Evolutionary conservation across 345 rosid genomes (phyloP).

Genomic region (Corchorus olitorius): DNA sequence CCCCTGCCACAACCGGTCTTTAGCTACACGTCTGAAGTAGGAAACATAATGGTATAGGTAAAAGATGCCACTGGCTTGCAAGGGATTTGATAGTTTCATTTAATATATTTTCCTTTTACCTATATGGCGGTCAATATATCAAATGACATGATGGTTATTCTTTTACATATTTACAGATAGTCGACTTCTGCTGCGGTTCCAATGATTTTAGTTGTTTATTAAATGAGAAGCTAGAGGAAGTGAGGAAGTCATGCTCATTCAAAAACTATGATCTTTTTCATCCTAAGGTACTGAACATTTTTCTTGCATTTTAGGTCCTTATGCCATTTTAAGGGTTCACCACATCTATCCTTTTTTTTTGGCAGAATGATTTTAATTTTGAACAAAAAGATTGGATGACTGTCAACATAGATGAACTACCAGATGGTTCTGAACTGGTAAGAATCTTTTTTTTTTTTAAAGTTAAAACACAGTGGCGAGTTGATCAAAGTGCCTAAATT

Average conservation of each 20-base stretch:
- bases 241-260: slow-evolving; percentile 47
- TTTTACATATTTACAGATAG: slow-evolving; percentile 35
- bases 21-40: background rate
- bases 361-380: slow-evolving; percentile 67
- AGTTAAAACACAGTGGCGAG: background rate
- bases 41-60: background rate
- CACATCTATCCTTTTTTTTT: background rate
- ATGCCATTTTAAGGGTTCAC: background rate
- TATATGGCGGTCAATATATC: background rate
- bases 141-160: background rate
- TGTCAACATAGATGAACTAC: slow-evolving; percentile 50
- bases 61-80: slow-evolving; percentile 9
- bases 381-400: slow-evolving; percentile 72
- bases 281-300: slow-evolving; percentile 41
- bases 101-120: background rate
- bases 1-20: background rate
- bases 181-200: slow-evolving; percentile 66
- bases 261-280: slow-evolving; percentile 57
- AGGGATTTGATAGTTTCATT: background rate
- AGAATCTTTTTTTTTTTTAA: slow-evolving; percentile 14
- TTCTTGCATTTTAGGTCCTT: background rate
- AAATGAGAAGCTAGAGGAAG: slow-evolving; percentile 47
- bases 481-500: background rate
- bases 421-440: slow-evolving; percentile 61
- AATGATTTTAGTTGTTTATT: slow-evolving; percentile 57